A percentile compares a stretch with the other conserved stretches of the same genome.
Conservation (phyloP, 305 asterid species). For the Fraxinus latifolia region DNA sequence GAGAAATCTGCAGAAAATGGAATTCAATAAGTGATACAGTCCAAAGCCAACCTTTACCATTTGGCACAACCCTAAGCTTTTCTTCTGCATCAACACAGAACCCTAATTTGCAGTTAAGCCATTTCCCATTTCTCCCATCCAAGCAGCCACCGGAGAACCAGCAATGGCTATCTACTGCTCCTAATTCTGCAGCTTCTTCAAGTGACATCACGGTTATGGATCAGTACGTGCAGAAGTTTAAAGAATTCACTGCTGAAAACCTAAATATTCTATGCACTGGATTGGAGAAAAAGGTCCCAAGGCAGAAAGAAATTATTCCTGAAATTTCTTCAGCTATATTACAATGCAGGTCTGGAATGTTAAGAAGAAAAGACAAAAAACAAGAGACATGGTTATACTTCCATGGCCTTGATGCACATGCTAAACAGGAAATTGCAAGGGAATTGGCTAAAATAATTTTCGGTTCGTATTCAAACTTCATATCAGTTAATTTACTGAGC, state of each 20-base stretch:
- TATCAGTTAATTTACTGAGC: slow-evolving; percentile 34
- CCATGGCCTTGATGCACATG: slow-evolving; percentile 52
- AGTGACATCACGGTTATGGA: slow-evolving; percentile 58
- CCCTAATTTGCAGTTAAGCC: slow-evolving; percentile 22
- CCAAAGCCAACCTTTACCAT: slow-evolving; percentile 33
- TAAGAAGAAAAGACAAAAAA: slow-evolving; percentile 34
- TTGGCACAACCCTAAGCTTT: slow-evolving; percentile 40
- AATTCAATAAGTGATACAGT: slow-evolving; percentile 48
- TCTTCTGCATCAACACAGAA: slow-evolving; percentile 39
- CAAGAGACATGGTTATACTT: slow-evolving; percentile 84
- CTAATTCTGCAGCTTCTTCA: slow-evolving; percentile 47
- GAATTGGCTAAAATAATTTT: slow-evolving; percentile 74
- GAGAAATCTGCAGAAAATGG: slow-evolving; percentile 54
- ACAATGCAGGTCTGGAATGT: slow-evolving; percentile 68
- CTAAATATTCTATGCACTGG: slow-evolving; percentile 54
- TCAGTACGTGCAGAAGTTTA: slow-evolving; percentile 42
- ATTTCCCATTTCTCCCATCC: background rate
- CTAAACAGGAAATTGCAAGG: slow-evolving; percentile 56
- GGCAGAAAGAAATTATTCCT: slow-evolving; percentile 52
- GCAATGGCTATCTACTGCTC: background rate
- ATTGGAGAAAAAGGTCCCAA: slow-evolving; percentile 64
- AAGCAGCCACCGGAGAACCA: background rate
- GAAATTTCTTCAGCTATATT: slow-evolving; percentile 59
- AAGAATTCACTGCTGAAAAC: slow-evolving; percentile 64
- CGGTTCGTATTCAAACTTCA: slow-evolving; percentile 53